Base-by-base conservation (phyloP, 352 stramenopile genomes). In the Globisporangium carolinianum region DNA sequence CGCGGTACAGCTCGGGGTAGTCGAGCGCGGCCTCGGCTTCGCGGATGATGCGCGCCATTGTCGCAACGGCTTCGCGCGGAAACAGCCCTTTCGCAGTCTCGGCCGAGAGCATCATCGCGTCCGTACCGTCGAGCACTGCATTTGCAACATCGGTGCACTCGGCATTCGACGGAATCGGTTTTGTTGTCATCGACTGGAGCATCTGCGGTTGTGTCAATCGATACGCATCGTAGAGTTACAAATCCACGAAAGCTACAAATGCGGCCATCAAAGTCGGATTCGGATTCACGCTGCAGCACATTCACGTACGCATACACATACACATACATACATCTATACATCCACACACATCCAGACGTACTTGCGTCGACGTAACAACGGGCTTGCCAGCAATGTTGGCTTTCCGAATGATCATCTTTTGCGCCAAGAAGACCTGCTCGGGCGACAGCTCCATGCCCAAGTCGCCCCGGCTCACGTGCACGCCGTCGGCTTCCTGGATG, bases 101-200 rank as follows among this genome's bases (percentile, higher is more conserved):
- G 37, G 95, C 98, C 18, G 94, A 99, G 32, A 99, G 68, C 98
- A 99, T 99, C 61, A 99, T 91, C n/a, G 85, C 91, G 75, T 99
- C 98, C 11, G 97, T 98, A 52, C 97, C 97, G 66, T 99, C 97
- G 8, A 99, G 71, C 41, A 99, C 97, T 39, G 98, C 97, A 67
- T 99, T 99, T 38, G 97, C 96, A 14, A 99, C 97, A 72, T 99
- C 98, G 6, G 96, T 98, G 68, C 95, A 98, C 72, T 99, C 98
- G 14, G 98, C 98, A 61, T 97, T 98, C 3, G 97, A 99, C 38
- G 98, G 98, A 43, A 83, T 79, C 36, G 93, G 96, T 70, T 99
- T 99, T 56, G 72, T 89, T 57, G 97, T 98, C 97, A 99, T 99
- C 14, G 89, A 98, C 68, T 99, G 97, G 12, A 99, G 78, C 98